Evolutionary conservation across 2,329 filamentous ascomycete species (phyloP).

Genomic region (Gliomastix tumulicola): DNA sequence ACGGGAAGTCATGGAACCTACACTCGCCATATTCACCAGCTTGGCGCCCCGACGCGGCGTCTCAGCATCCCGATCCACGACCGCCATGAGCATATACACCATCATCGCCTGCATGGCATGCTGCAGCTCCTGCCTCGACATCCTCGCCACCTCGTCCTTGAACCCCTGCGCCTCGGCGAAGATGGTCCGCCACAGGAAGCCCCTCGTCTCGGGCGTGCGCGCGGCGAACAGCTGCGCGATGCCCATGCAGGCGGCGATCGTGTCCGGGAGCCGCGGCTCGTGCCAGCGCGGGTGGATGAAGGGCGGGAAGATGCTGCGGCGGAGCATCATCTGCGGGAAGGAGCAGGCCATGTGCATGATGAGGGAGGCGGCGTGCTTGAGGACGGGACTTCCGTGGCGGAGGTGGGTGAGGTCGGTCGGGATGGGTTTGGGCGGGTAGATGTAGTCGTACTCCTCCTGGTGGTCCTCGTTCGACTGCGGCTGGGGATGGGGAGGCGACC

Average conservation of each 20-base stretch:
- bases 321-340: slow-evolving; percentile 21
- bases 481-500: no score
- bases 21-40: no score
- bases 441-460: no score
- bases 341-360: slow-evolving; percentile 15
- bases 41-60: no score
- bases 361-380: slow-evolving; percentile 10
- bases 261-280: slow-evolving; percentile 8
- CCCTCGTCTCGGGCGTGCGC: slow-evolving; percentile 10
- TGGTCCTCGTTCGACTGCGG: no score
- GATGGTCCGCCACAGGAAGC: slow-evolving; percentile 18
- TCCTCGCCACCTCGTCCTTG: slow-evolving; percentile 4
- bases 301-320: slow-evolving; percentile 18
- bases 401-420: slow-evolving; percentile 10
- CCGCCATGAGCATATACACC: no score
- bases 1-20: no score
- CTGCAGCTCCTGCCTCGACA: slow-evolving; percentile 8
- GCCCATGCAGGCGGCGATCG: slow-evolving; percentile 14
- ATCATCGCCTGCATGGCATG: slow-evolving; percentile 13
- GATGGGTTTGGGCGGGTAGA: no score
- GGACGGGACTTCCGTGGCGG: slow-evolving; percentile 2
- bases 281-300: slow-evolving; percentile 20
- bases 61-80: no score
- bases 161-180: slow-evolving; percentile 13
- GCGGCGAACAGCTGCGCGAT: slow-evolving; percentile 15